Conservation (phyloP, 495 filamentous ascomycete genomes). For the Podospora conica region DNA sequence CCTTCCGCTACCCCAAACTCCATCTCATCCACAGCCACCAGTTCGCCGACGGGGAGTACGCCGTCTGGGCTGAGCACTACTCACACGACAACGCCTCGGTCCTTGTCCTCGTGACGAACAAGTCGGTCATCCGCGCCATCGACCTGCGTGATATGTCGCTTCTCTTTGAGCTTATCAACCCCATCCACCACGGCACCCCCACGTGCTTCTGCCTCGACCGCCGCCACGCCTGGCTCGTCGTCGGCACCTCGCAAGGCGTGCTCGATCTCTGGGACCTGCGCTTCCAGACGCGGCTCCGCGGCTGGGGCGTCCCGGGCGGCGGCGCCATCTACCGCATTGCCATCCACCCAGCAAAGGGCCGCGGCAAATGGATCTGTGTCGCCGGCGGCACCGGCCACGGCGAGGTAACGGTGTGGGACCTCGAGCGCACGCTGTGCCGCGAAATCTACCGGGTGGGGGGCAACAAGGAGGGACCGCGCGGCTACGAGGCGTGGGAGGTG, state of each 20-base stretch:
- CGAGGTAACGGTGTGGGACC: constrained; percentile 94
- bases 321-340: constrained; percentile 73
- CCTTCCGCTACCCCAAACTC: constrained; percentile 70
- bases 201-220: constrained; percentile 87
- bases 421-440: constrained; percentile 81
- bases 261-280: constrained; percentile 95
- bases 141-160: constrained; percentile 84
- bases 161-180: constrained; percentile 76
- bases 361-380: constrained; percentile 76
- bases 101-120: constrained; percentile 81
- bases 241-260: constrained; percentile 90
- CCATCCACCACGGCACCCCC: constrained; percentile 86
- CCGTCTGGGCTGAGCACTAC: constrained; percentile 89
- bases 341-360: constrained; percentile 69
- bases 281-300: constrained; percentile 78
- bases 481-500: constrained; percentile 81
- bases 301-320: constrained; percentile 81
- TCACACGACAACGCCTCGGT: constrained; percentile 74
- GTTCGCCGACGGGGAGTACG: constrained; percentile 66
- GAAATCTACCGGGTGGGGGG: constrained; percentile 74
- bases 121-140: constrained; percentile 70
- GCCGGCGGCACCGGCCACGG: constrained; percentile 82
- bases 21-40: constrained; percentile 73
- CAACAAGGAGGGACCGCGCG: constrained; percentile 50
- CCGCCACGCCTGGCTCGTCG: constrained; percentile 78